A percentile compares a stretch with the other conserved stretches of the same genome.
These are phyloP conservation scores for Mrakia hoshinonis DNA, from an alignment of 768 basidiomycete genomes.

Conservation along the genomic window DNA sequence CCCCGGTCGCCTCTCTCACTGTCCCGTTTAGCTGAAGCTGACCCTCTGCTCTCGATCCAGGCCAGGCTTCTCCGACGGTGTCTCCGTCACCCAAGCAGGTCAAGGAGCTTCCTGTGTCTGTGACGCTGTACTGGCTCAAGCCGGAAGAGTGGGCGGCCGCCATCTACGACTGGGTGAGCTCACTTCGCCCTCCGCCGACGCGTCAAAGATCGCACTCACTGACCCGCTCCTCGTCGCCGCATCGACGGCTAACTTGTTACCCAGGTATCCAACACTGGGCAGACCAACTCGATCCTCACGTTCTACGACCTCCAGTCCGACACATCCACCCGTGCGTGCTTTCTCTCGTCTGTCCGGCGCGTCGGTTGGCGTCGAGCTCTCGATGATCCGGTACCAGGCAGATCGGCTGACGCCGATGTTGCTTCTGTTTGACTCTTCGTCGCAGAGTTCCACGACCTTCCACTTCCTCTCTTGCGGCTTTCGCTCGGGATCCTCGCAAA, in stretches of 20 bases:
- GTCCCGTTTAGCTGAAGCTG: not conserved
- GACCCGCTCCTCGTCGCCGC: not conserved
- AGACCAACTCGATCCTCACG: slow-evolving; percentile 42
- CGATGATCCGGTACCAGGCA: too few species aligned
- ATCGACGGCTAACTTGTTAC: not conserved
- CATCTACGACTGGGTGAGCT: slow-evolving; percentile 44
- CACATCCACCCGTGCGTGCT: not conserved
- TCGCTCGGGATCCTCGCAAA: slow-evolving; percentile 42
- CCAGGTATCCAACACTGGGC: slow-evolving; percentile 42
- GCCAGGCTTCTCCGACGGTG: not conserved
- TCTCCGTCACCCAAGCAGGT: slow-evolving; percentile 26
- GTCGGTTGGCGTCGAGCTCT: not conserved
- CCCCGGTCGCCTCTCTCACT: not conserved
- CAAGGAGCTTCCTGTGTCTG: slow-evolving; percentile 37
- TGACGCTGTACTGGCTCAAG: slow-evolving; percentile 42
- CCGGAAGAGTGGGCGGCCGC: slow-evolving; percentile 43
- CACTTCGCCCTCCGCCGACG: not conserved
- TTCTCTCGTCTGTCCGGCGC: not conserved
- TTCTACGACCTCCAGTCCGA: slow-evolving; percentile 43
- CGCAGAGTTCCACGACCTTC: slow-evolving; percentile 43
- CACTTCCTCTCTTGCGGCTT: slow-evolving; percentile 38
- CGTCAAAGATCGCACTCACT: not conserved
- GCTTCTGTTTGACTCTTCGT: not conserved
- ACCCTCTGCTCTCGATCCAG: not conserved
- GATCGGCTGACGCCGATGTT: too few species aligned